A percentile compares a stretch with the other conserved stretches of the same genome.
Evolutionary conservation across 176 grass and related monocot genomes (phyloP).

Genomic region (Lolium rigidum): DNA sequence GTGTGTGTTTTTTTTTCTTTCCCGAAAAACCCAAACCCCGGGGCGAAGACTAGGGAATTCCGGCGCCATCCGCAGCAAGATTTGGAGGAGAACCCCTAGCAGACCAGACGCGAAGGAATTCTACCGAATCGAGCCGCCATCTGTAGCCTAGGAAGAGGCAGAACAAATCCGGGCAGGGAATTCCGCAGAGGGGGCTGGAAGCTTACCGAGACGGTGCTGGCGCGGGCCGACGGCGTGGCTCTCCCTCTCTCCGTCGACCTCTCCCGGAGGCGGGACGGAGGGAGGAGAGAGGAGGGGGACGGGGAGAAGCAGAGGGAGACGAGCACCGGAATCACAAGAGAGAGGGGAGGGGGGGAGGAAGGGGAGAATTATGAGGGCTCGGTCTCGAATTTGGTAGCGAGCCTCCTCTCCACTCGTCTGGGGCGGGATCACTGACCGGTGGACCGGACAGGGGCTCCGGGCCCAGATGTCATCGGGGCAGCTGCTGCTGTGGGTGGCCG

Average conservation of each 20-base stretch:
- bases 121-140: slow-evolving; percentile 26
- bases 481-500: neutral
- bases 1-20: too few species aligned
- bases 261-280: neutral
- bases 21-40: slow-evolving; percentile 41
- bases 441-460: rapidly evolving
- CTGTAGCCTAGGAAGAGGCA: neutral
- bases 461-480: neutral
- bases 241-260: slow-evolving; percentile 26
- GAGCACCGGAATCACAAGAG: slow-evolving; percentile 31
- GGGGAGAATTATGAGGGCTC: slow-evolving; percentile 23
- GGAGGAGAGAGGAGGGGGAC: neutral
- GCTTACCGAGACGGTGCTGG: slow-evolving; percentile 30
- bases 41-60: slow-evolving; percentile 23
- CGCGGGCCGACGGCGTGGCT: neutral
- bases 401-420: neutral
- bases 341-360: too few species aligned
- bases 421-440: neutral
- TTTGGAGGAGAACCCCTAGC: neutral
- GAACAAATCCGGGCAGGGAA: slow-evolving; percentile 1
- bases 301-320: too few species aligned
- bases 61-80: neutral
- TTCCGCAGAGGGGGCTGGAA: neutral
- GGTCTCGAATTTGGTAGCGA: slow-evolving; percentile 43
- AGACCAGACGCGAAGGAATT: slow-evolving; percentile 10